Evolutionary conservation across 2,329 filamentous ascomycete genomes (phyloP).

Genomic region (Neofusicoccum laricinum): DNA sequence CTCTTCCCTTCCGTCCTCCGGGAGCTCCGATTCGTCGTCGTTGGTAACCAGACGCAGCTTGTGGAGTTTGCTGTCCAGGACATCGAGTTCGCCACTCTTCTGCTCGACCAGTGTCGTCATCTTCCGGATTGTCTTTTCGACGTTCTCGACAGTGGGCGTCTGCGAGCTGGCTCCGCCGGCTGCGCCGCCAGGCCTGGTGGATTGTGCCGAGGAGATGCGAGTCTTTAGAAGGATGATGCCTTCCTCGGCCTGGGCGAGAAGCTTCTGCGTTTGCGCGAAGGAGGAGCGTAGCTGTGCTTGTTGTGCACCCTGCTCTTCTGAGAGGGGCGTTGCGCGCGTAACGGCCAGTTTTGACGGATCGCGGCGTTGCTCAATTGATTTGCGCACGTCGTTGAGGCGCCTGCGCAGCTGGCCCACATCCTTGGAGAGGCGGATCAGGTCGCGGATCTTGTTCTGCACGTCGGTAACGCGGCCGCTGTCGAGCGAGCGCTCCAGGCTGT

Average conservation of each 20-base stretch:
- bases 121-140: slow-evolving; percentile 85
- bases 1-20: slow-evolving; percentile 13
- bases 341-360: slow-evolving; percentile 67
- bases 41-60: slow-evolving; percentile 47
- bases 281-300: slow-evolving; percentile 78
- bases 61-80: slow-evolving; percentile 82
- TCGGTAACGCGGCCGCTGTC: slow-evolving; percentile 67
- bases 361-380: slow-evolving; percentile 66
- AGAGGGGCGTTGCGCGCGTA: slow-evolving; percentile 70
- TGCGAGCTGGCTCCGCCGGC: slow-evolving; percentile 34
- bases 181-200: slow-evolving; percentile 47
- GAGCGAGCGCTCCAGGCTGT: slow-evolving; percentile 62
- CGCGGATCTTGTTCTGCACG: slow-evolving; percentile 65
- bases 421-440: slow-evolving; percentile 64
- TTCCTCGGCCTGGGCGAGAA: slow-evolving; percentile 77
- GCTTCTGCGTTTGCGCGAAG: slow-evolving; percentile 70
- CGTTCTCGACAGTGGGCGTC: slow-evolving; percentile 84
- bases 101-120: slow-evolving; percentile 93
- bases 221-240: slow-evolving; percentile 75
- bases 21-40: slow-evolving; percentile 23
- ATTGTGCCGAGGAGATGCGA: slow-evolving; percentile 61
- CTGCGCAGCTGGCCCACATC: slow-evolving; percentile 67
- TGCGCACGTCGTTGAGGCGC: slow-evolving; percentile 69
- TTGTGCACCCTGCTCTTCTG: slow-evolving; percentile 76
- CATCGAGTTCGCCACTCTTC: slow-evolving; percentile 84